These are phyloP conservation scores for Byssochlamys sp. DNA, from an alignment of 2,329 filamentous ascomycete genomes.

Conservation along the genomic window DNA sequence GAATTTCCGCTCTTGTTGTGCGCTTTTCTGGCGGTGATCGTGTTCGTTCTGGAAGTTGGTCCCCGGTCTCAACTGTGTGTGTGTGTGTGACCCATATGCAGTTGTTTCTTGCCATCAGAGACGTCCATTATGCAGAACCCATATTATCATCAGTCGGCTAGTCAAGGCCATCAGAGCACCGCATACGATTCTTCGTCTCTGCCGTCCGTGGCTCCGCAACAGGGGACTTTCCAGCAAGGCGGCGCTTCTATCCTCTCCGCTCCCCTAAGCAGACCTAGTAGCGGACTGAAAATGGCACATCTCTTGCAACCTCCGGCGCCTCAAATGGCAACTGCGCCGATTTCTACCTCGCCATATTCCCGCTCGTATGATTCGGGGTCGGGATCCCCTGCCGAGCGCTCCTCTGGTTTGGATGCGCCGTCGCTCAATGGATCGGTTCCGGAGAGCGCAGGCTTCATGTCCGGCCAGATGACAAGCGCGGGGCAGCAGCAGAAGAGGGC, in stretches of 20 bases:
- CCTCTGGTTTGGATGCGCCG: constrained; percentile 25
- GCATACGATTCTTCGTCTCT: constrained; percentile 27
- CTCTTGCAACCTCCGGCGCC: constrained; percentile 29
- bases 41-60: background rate
- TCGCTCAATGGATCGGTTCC: constrained; percentile 31
- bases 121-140: constrained; percentile 22
- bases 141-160: constrained; percentile 21
- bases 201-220: constrained; percentile 26
- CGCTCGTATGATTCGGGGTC: constrained; percentile 33
- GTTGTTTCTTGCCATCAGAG: background rate
- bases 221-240: constrained; percentile 13
- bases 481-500: constrained; percentile 68
- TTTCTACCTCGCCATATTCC: constrained; percentile 21
- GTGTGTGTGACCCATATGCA: background rate
- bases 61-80: background rate
- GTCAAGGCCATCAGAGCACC: constrained; percentile 14
- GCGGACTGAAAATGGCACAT: constrained; percentile 34
- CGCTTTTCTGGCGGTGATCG: background rate
- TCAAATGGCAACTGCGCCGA: constrained; percentile 13
- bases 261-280: constrained; percentile 29
- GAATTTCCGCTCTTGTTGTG: background rate
- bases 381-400: constrained; percentile 30
- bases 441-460: constrained; percentile 22
- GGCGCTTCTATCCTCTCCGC: constrained; percentile 24
- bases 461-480: constrained; percentile 30